Conservation (phyloP, 768 basidiomycete genomes). For the Phanerochaete sordida region DNA sequence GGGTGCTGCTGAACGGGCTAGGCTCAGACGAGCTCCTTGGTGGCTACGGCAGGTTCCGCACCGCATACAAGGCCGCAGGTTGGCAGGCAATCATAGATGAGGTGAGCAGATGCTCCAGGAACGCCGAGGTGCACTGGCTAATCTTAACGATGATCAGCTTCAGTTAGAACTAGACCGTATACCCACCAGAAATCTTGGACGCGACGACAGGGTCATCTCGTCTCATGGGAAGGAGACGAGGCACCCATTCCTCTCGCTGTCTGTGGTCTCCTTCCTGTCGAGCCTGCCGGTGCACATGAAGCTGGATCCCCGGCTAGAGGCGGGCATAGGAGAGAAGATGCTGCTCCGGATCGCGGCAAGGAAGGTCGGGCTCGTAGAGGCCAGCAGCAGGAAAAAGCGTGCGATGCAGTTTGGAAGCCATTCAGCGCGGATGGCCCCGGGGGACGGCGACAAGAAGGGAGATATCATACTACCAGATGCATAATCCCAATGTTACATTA, state of each 20-base stretch:
- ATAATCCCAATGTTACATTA: too few relatives aligned
- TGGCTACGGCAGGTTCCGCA: slow-evolving; percentile 88
- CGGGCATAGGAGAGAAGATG: slow-evolving; percentile 90
- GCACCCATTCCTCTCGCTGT: slow-evolving; percentile 85
- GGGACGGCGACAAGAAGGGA: slow-evolving; percentile 49
- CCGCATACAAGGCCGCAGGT: slow-evolving; percentile 60
- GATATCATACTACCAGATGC: slow-evolving; percentile 25
- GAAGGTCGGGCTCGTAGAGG: slow-evolving; percentile 72
- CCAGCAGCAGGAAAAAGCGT: slow-evolving; percentile 76
- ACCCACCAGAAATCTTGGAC: slow-evolving; percentile 83
- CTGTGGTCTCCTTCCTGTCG: slow-evolving; percentile 74
- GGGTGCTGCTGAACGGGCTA: slow-evolving; percentile 84
- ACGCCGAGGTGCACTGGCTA: neutral
- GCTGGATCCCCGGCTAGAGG: slow-evolving; percentile 66
- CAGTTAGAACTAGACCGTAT: slow-evolving; percentile 88
- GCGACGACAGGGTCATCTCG: slow-evolving; percentile 93
- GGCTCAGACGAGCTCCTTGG: slow-evolving; percentile 96
- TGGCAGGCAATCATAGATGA: slow-evolving; percentile 82
- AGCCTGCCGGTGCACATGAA: slow-evolving; percentile 78
- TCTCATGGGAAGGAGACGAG: slow-evolving; percentile 90
- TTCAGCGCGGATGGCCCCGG: slow-evolving; percentile 77
- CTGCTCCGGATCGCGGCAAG: slow-evolving; percentile 69
- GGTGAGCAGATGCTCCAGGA: slow-evolving; percentile 44
- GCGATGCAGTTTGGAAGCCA: slow-evolving; percentile 98
- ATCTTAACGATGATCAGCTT: slow-evolving; percentile 44